Conservation (phyloP, 2,329 filamentous ascomycete genomes). For the Ophiostoma pallidulum region DNA sequence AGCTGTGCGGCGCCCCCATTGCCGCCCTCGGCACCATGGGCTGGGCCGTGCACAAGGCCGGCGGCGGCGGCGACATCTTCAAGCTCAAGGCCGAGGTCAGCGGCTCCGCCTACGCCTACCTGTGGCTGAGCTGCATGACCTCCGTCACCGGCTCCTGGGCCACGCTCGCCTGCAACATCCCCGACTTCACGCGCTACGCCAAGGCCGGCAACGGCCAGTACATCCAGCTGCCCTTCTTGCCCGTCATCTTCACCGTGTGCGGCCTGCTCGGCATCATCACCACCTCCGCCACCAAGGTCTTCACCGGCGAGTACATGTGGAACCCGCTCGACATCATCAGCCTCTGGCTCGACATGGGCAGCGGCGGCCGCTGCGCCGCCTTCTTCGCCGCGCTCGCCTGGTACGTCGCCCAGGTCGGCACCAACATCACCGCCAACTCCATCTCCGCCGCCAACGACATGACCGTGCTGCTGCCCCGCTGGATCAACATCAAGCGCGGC, state of each 20-base stretch:
- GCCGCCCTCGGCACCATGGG: slow-evolving; percentile 53
- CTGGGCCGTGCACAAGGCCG: slow-evolving; percentile 51
- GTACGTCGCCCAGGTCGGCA: slow-evolving; percentile 46
- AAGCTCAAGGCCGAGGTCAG: slow-evolving; percentile 22
- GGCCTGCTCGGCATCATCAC: slow-evolving; percentile 48
- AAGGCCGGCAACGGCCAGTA: slow-evolving; percentile 28
- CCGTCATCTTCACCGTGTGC: slow-evolving; percentile 38
- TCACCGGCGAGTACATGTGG: slow-evolving; percentile 43
- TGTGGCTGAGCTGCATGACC: slow-evolving; percentile 35
- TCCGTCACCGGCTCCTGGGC: slow-evolving; percentile 35
- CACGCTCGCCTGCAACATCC: slow-evolving; percentile 38
- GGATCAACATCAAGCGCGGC: slow-evolving; percentile 46
- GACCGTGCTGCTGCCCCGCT: slow-evolving; percentile 42
- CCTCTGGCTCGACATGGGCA: slow-evolving; percentile 34
- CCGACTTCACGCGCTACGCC: slow-evolving; percentile 44
- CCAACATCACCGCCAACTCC: slow-evolving; percentile 48
- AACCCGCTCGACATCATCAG: slow-evolving; percentile 38
- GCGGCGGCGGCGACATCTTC: slow-evolving; percentile 36
- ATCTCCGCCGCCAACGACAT: slow-evolving; percentile 46
- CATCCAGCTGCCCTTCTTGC: slow-evolving; percentile 34
- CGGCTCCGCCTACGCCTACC: slow-evolving; percentile 37
- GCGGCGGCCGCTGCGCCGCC: slow-evolving; percentile 32
- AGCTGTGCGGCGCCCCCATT: slow-evolving; percentile 43
- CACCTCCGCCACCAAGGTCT: slow-evolving; percentile 42
- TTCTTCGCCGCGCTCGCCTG: slow-evolving; percentile 42